phyloP scores from a whole-genome alignment of 106 monocot species.

The Amphibolis antarctica region DNA sequence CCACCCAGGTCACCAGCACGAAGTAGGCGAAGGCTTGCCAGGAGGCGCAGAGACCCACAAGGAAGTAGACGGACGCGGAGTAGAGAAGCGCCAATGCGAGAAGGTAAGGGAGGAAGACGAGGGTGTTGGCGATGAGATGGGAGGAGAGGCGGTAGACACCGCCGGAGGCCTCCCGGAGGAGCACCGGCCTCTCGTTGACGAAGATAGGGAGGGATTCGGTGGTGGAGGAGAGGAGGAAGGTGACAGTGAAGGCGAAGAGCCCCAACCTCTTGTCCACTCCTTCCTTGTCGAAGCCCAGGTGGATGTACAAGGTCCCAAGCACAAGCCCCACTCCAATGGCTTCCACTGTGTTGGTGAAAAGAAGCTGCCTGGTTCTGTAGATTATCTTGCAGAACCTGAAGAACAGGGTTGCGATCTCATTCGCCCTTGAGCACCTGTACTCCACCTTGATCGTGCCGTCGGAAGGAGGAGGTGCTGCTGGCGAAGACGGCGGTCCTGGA shows the following conservation, averaged over 20 bases:
- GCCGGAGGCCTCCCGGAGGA: constrained; percentile 61
- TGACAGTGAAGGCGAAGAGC: constrained; percentile 94
- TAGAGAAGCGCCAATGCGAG: constrained; percentile 58
- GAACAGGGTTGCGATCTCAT: constrained; percentile 52
- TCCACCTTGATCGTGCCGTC: not conserved
- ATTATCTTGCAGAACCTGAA: constrained; percentile 56
- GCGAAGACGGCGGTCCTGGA: too few species aligned
- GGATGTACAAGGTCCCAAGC: constrained; percentile 75
- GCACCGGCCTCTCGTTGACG: constrained; percentile 64
- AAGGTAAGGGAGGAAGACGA: constrained; percentile 92
- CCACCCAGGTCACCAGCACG: constrained; percentile 60
- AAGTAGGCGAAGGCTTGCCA: constrained; percentile 56
- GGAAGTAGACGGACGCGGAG: constrained; percentile 63
- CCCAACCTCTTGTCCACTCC: constrained; percentile 76
- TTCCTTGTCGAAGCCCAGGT: constrained; percentile 38
- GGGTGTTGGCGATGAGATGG: constrained; percentile 58
- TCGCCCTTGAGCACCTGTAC: constrained; percentile 43
- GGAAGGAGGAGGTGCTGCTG: not conserved
- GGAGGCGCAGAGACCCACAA: constrained; percentile 73
- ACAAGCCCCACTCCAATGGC: constrained; percentile 62
- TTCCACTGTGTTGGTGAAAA: constrained; percentile 70
- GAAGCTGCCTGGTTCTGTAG: constrained; percentile 64
- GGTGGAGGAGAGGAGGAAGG: constrained; percentile 89
- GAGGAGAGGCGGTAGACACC: constrained; percentile 92
- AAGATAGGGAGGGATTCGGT: constrained; percentile 92